Base-by-base conservation (phyloP, 805 yeast species). In the Lipomyces chichibuensis region DNA sequence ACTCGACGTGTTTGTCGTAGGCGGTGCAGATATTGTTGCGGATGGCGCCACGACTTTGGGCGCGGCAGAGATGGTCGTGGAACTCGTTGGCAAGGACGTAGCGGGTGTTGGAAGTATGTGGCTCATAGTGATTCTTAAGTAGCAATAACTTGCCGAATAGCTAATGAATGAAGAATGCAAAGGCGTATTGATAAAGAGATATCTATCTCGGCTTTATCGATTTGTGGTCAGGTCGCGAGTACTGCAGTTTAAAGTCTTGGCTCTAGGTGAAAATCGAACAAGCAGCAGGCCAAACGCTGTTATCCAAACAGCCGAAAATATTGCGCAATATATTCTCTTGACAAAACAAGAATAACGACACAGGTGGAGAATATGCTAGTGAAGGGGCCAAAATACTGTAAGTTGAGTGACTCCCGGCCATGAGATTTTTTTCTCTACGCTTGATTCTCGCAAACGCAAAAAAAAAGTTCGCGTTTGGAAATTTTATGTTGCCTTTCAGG, bases 71-170 rank as follows among this genome's bases (percentile, higher is more conserved):
- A 37, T 58, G 25, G 61, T 23, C 20, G 23, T 27, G 27, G 39
- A 58, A n/a, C n/a, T n/a, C n/a, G 56, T 23, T 20, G 61, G 54
- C 39, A 33, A 27, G 17, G 49, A n/a, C 59, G 39, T 32, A 56
- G 56, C 8, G 32, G 56, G 23, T 17, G 56, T 25, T 53, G 56
- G 33, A 53, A 53, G 29, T 53, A 53, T 53, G 56, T 53, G 56
- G 33, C 33, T 29, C 56, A 53, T 53, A 20, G n/a, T 8, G 29
- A 27, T 53, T 51, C 33, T 17, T 14, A 53, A 27, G n/a, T 7
- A 25, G 33, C 6, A 3, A 14, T 29, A 1, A n/a, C 56, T 32
- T 14, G 2, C 17, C 33, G 25, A 14, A 27, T 20, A 53, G 9
- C 29, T 23, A 53, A 25, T 29, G 33, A 53, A 53, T 29, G 56